These are phyloP conservation scores for Pascua sp. DNA, from an alignment of 1,284 basidiomycete species.

Conservation along the genomic window DNA sequence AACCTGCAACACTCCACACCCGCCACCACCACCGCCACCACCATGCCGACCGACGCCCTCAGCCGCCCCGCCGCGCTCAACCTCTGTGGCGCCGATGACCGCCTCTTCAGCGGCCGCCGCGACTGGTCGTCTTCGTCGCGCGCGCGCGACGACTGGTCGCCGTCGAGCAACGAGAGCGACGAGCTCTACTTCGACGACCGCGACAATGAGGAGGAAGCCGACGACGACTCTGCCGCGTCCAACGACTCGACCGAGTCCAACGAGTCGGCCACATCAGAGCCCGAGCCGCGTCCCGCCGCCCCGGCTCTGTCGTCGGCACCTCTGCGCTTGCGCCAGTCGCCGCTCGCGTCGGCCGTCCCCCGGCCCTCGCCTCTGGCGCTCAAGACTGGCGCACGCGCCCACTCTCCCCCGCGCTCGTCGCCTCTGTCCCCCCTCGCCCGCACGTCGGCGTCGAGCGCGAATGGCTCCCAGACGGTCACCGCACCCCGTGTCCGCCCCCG, in stretches of 20 bases:
- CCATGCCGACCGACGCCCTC: conserved; percentile 16
- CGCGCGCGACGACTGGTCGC: conserved; percentile 9
- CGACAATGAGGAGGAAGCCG: conserved; percentile 4
- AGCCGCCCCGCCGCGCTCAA: conserved; percentile 8
- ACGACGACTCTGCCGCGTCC: conserved; percentile 2
- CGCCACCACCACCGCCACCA: not conserved
- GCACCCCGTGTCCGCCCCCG: conserved; percentile 2
- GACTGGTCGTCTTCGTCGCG: conserved; percentile 3
- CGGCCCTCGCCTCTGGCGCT: too few species aligned
- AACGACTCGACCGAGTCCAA: conserved; percentile 2
- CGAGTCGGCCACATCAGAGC: not conserved
- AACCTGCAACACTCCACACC: not conserved
- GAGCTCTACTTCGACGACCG: conserved; percentile 4
- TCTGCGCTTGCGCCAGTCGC: too few species aligned
- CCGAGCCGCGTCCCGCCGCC: not conserved
- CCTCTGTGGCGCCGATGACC: conserved; percentile 2
- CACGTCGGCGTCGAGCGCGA: not conserved
- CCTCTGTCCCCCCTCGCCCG: conserved; percentile 10
- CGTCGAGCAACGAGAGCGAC: conserved; percentile 3
- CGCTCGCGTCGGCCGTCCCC: too few species aligned
- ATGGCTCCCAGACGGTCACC: too few species aligned
- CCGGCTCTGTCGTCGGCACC: too few species aligned
- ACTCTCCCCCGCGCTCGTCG: conserved; percentile 10
- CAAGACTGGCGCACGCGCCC: too few species aligned
- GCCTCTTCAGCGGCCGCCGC: not conserved